Evolutionary conservation across 371 early-diverging fungal genomes (phyloP).

Genomic region (Mortierella sp.): DNA sequence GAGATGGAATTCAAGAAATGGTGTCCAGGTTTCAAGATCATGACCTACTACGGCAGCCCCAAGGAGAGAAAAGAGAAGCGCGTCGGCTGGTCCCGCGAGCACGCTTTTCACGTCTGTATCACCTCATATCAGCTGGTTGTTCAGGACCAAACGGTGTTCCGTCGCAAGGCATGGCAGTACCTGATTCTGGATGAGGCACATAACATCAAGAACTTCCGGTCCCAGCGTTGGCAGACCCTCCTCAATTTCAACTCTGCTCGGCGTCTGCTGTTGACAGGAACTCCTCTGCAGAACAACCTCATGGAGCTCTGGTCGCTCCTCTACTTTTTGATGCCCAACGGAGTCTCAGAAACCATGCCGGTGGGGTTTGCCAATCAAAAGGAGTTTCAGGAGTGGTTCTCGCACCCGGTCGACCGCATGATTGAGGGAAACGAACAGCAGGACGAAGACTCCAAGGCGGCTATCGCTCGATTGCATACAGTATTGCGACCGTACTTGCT

Average conservation of each 20-base stretch:
- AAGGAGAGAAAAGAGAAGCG: slow-evolving; percentile 85
- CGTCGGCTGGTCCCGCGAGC: slow-evolving; percentile 84
- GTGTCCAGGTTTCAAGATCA: slow-evolving; percentile 89
- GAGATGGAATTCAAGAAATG: slow-evolving; percentile 95
- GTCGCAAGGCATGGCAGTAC: slow-evolving; percentile 89
- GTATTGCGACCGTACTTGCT: slow-evolving; percentile 92
- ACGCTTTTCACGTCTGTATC: slow-evolving; percentile 90
- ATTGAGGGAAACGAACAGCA: slow-evolving; percentile 74
- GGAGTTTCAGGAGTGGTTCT: slow-evolving; percentile 94
- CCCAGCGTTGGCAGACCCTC: slow-evolving; percentile 95
- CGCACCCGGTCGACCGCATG: slow-evolving; percentile 85
- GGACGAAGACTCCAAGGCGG: slow-evolving; percentile 72
- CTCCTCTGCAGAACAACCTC: slow-evolving; percentile 97
- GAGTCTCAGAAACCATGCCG: slow-evolving; percentile 69
- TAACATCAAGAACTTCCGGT: slow-evolving; percentile 95
- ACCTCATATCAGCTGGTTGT: slow-evolving; percentile 91
- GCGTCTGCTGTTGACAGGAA: slow-evolving; percentile 93
- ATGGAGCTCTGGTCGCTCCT: slow-evolving; percentile 96
- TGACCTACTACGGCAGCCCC: slow-evolving; percentile 88
- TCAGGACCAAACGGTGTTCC: slow-evolving; percentile 84
- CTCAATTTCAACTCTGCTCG: slow-evolving; percentile 84
- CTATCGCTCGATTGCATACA: slow-evolving; percentile 81
- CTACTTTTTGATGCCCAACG: slow-evolving; percentile 93
- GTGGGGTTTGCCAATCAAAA: slow-evolving; percentile 87
- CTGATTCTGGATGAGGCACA: slow-evolving; percentile 97